Evolutionary conservation across 73 alveolate species (phyloP).

Genomic region (Paramecium sonneborni): DNA sequence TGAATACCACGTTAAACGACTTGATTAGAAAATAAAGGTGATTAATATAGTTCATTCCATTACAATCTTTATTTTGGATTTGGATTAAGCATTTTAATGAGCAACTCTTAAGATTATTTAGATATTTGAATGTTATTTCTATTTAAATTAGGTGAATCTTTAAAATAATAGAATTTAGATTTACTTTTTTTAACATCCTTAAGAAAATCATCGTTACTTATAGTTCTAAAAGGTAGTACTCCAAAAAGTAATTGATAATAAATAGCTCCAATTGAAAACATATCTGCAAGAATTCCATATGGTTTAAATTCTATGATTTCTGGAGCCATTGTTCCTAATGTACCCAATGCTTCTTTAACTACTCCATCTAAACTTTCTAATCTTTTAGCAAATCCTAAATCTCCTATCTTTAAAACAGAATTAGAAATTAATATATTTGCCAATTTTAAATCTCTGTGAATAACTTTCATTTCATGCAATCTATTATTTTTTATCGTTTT

Average conservation of each 20-base stretch:
- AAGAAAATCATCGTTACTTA: neutral
- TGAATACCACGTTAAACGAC: neutral
- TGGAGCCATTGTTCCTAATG: constrained; percentile 29
- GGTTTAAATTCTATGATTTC: constrained; percentile 11
- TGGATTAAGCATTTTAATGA: neutral
- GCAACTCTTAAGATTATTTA: neutral
- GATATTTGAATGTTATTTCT: constrained; percentile 8
- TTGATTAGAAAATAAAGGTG: neutral
- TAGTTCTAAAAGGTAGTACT: neutral
- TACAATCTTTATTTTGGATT: constrained; percentile 30
- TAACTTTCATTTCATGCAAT: neutral
- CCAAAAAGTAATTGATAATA: neutral
- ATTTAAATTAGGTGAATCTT: neutral
- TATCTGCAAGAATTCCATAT: constrained; percentile 2
- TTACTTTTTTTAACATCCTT: constrained; percentile 6
- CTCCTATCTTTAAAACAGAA: neutral
- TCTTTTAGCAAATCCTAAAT: constrained; percentile 1
- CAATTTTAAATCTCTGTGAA: neutral
- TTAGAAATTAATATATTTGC: neutral
- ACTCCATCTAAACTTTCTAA: neutral
- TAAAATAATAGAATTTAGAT: no score
- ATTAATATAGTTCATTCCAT: constrained; percentile 27
- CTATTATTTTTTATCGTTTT: neutral
- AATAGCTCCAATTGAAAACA: constrained; percentile 24
- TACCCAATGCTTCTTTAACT: neutral